Evolutionary conservation across 192 early-diverging fungal genomes (phyloP), one percentile per base, ranked within the genome.

Genomic region (Podila epicladia): DNA sequence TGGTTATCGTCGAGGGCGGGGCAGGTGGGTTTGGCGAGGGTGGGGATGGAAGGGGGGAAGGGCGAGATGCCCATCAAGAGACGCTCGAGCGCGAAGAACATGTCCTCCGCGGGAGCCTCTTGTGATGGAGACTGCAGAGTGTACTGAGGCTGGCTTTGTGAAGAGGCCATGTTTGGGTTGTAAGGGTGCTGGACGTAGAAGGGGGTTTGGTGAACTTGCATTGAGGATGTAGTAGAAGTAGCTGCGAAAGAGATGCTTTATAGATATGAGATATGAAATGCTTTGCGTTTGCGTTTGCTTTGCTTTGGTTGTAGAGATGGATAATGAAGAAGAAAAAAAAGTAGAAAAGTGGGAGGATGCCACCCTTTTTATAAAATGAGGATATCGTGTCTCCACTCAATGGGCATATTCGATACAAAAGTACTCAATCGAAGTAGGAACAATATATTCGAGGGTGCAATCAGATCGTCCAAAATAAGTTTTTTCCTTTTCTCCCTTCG

Each of bases 41-140:
- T 80, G 38, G 77, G 77, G 24, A 80, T 73, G 50, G 77, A 58
- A 22, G 77, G 77, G 12, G 77, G 77, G 71, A 73, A 80, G 35
- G 77, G 77, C 5, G 77, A 73, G 62, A 80, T 80, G n/a, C 77
- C 77, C 76, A 79, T 79, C 59, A 80, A 53, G 29, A 80, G 77
- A 32, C 77, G 71, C 61, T 80, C 77, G 41, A 80, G 71, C 11
- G 71, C 71, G 26, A 69, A 69, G 71, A 80, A 65, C 77, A 80
- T 80, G 35, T 80, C 77, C 31, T 80, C 77, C n/a, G 66, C 65
- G 53, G 57, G 58, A 51, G 70, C 58, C 20, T 66, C 28, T 31
- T 37, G 66, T 60, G 24, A 17, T 28, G 58, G 71, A 20, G 49
- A 62, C 41, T 49, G 61, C 5, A 70, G 74, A 41, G 68, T 76